Evolutionary conservation across 495 filamentous ascomycete species (phyloP).

Genomic region (Astrothelium macrocarpum): DNA sequence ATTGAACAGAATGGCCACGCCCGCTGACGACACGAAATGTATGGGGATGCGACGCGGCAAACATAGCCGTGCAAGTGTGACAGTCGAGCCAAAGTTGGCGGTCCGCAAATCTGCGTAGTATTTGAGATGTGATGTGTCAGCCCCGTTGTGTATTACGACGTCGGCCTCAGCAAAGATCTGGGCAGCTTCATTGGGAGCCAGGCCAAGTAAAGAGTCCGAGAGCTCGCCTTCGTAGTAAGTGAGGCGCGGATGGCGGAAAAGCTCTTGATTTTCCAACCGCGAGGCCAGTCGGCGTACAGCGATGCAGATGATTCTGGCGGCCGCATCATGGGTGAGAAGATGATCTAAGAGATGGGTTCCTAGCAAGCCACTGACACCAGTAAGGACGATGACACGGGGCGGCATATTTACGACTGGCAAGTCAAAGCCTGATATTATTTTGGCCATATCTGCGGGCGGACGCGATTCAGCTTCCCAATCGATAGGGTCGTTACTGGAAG

Average conservation of each 20-base stretch:
- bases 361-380: slow-evolving; percentile 14
- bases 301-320: neutral
- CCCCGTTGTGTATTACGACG: slow-evolving; percentile 19
- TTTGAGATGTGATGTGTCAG: slow-evolving; percentile 25
- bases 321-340: neutral
- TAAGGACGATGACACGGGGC: slow-evolving; percentile 20
- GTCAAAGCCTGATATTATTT: neutral
- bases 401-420: neutral
- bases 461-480: neutral
- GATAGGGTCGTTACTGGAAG: too few species aligned
- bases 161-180: slow-evolving; percentile 11
- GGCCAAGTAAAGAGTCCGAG: neutral
- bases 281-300: neutral
- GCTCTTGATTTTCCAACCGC: neutral
- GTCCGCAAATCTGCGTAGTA: slow-evolving; percentile 11
- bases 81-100: slow-evolving; percentile 24
- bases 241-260: neutral
- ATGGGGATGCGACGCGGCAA: slow-evolving; percentile 18
- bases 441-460: neutral
- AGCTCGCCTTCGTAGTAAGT: neutral
- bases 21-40: slow-evolving; percentile 24
- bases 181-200: neutral
- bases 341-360: neutral
- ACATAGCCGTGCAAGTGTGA: slow-evolving; percentile 13
- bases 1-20: neutral